A percentile compares a stretch with the other conserved stretches of the same genome.
phyloP scores from a whole-genome alignment of 306 rosid genomes.

The Alnus glutinosa region DNA sequence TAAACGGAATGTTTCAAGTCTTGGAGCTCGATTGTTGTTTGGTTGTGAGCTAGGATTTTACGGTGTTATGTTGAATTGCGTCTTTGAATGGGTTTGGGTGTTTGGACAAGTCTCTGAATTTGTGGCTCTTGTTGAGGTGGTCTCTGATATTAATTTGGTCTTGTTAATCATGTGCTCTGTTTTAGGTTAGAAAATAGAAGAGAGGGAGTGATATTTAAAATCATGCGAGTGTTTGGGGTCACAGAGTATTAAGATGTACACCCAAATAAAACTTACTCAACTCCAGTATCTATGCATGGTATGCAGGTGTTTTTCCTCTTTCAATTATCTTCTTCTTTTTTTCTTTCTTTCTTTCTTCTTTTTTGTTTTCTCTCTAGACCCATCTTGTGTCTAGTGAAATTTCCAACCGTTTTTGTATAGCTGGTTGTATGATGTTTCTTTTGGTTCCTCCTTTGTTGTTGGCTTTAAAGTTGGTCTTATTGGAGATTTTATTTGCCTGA shows the following conservation, averaged over 20 bases:
- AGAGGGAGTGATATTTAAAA: neutral
- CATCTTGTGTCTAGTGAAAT: neutral
- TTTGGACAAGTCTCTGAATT: neutral
- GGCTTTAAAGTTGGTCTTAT: neutral
- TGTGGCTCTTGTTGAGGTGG: neutral
- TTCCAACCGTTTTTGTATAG: neutral
- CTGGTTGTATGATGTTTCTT: neutral
- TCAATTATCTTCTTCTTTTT: too few species aligned
- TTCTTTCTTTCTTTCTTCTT: neutral
- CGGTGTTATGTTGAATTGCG: neutral
- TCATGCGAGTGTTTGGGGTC: neutral
- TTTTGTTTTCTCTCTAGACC: neutral
- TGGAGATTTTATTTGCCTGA: neutral
- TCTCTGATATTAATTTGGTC: neutral
- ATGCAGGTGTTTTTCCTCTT: neutral
- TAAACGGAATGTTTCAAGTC: neutral
- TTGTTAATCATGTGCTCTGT: neutral
- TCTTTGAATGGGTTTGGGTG: neutral
- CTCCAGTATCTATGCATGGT: neutral
- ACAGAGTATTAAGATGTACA: neutral
- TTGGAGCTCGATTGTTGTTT: neutral
- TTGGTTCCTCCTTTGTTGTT: neutral
- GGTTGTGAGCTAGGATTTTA: neutral
- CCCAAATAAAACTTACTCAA: neutral
- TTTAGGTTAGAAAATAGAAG: neutral